Percentiles rank a stretch among this genome's conserved stretches.
phyloP scores from a whole-genome alignment of 179 eudicot species.

The Heliamphora pulchella region DNA sequence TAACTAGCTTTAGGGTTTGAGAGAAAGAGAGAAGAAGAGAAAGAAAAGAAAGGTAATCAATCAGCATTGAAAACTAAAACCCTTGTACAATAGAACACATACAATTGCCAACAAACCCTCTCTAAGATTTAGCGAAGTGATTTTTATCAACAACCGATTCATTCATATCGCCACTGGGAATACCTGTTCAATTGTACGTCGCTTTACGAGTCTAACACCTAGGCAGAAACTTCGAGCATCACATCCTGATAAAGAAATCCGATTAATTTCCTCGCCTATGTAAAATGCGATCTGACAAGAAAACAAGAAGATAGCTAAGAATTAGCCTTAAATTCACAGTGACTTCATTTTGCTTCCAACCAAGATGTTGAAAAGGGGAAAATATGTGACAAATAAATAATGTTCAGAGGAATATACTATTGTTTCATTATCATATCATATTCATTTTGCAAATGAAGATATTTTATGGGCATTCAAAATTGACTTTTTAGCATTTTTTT shows the following conservation, averaged over 20 bases:
- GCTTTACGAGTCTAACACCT: constrained; percentile 60
- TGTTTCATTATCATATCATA: not conserved
- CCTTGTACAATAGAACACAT: not conserved
- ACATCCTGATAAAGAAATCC: constrained; percentile 55
- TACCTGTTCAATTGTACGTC: constrained; percentile 58
- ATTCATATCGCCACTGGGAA: not conserved
- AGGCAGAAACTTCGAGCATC: constrained; percentile 70
- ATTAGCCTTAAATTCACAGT: not conserved
- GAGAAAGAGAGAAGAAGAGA: too few relatives aligned
- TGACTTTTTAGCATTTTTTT: too few relatives aligned
- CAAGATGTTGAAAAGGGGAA: not conserved
- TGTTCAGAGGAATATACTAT: not conserved
- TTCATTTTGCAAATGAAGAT: too few relatives aligned
- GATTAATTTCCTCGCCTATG: constrained; percentile 50
- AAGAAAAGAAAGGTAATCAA: not conserved
- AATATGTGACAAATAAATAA: not conserved
- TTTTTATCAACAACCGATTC: not conserved
- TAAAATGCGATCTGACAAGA: constrained; percentile 45
- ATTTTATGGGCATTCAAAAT: too few relatives aligned
- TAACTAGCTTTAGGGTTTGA: too few relatives aligned
- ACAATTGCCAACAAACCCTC: not conserved
- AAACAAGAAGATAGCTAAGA: constrained; percentile 8
- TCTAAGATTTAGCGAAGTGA: not conserved
- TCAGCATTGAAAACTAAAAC: not conserved
- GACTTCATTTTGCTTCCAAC: constrained; percentile 4